Base-by-base conservation (phyloP, 208 protist species). In the Leptomonas seymouri region DNA sequence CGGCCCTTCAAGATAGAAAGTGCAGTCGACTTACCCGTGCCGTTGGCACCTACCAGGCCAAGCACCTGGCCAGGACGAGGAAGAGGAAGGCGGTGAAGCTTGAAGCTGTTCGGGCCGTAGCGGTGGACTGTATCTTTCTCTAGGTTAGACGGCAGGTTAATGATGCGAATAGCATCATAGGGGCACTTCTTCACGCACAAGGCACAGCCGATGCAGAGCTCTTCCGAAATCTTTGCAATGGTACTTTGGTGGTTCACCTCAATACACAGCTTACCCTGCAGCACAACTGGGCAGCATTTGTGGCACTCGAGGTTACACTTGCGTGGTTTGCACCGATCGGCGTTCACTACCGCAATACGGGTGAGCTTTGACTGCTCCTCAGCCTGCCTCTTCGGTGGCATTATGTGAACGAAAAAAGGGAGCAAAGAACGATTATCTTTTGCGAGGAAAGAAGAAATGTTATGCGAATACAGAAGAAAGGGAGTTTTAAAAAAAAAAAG, bases 101-200 rank as follows among this genome's bases (percentile, higher is more conserved):
- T 99, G 92, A 99, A 99, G 42, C 94, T 94, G 89, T 99, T 99
- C 39, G 98, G 88, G 39, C 98, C 97, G 84, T 99, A 99, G 61
- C 99, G 93, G 85, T 99, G 99, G 0, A 99, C 99, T 11, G 98
- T 99, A 31, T 99, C 79, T 31, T 80, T 93, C 34, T 98, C 90
- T 23, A 99, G 86, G 78, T 99, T 98, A 36, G 97, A 99, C 31
- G 99, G 99, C 36, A 99, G 82, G 83, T 99, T 99, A 82, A 99
- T 99, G 78, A 99, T 99, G 61, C 86, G 86, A 85, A 99, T 99
- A 46, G 99, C 99, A 59, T 99, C 96, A 76, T 99, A 99, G 20
- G 99, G 99, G 81, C 99, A 99, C 74, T 99, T 99, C 87, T 99
- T 99, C 5, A 99, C 96, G 81, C 99, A 99, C 70, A 99, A 99